These are phyloP conservation scores for Garcia nutans DNA, from an alignment of 345 rosid species.

Conservation along the genomic window DNA sequence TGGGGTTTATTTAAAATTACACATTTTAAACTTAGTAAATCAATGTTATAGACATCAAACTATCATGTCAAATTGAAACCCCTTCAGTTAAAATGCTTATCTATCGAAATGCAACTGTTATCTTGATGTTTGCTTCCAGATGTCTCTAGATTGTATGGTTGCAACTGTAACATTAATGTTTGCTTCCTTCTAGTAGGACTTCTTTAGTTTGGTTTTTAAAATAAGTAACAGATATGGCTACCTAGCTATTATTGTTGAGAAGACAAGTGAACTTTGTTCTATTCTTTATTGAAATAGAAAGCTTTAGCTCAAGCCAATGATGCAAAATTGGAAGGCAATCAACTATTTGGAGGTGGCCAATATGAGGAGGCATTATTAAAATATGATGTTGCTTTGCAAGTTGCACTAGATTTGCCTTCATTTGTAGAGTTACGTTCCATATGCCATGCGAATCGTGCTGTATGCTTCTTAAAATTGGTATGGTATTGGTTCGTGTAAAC, in stretches of 20 bases:
- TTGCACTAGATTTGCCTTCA: slow-evolving; percentile 40
- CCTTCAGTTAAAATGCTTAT: too few species aligned
- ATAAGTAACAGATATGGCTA: not conserved
- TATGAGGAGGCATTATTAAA: slow-evolving; percentile 77
- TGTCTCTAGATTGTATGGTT: not conserved
- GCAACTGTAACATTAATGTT: not conserved
- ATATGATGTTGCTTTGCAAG: slow-evolving; percentile 61
- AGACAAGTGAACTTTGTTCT: not conserved
- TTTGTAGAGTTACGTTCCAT: slow-evolving; percentile 61
- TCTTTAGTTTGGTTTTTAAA: not conserved
- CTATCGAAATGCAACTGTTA: too few species aligned
- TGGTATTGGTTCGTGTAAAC: not conserved
- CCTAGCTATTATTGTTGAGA: not conserved
- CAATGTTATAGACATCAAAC: too few species aligned
- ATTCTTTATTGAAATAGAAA: slow-evolving; percentile 38
- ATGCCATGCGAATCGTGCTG: slow-evolving; percentile 71
- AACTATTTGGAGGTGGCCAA: slow-evolving; percentile 53
- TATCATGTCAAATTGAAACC: too few species aligned
- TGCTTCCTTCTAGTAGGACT: not conserved
- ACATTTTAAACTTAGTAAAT: too few species aligned
- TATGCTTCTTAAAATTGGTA: slow-evolving; percentile 83
- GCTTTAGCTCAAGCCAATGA: slow-evolving; percentile 59
- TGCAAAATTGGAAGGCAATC: slow-evolving; percentile 77
- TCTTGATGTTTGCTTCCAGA: too few species aligned
- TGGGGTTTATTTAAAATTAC: not conserved